phyloP scores from a whole-genome alignment of 179 eudicot genomes.

The Pouteria campechiana region DNA sequence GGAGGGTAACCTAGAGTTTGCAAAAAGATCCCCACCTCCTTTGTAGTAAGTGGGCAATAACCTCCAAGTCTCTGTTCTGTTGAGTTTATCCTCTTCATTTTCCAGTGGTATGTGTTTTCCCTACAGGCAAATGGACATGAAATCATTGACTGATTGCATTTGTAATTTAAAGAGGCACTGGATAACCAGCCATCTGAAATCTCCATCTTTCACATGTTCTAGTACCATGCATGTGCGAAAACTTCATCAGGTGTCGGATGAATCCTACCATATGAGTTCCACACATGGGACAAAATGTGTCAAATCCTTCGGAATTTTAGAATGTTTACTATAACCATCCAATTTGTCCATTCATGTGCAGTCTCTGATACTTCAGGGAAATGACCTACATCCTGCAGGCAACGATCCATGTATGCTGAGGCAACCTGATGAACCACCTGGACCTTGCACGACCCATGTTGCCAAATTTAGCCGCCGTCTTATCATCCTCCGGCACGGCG shows the following conservation, averaged over 20 bases:
- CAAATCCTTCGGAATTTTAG: no score
- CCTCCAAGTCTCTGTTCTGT: slow-evolving; percentile 74
- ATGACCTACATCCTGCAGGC: not conserved
- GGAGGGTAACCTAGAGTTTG: slow-evolving; percentile 75
- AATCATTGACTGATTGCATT: not conserved
- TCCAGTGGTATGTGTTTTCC: slow-evolving; percentile 89
- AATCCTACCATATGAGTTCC: not conserved
- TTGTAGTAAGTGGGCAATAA: slow-evolving; percentile 87
- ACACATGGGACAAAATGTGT: no score
- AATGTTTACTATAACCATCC: no score
- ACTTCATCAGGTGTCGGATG: not conserved
- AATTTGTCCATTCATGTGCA: not conserved
- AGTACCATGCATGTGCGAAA: not conserved
- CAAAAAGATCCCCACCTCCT: slow-evolving; percentile 81
- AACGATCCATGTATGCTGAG: not conserved
- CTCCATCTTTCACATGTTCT: not conserved
- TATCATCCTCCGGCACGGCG: no score
- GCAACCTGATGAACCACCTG: no score
- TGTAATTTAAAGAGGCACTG: not conserved
- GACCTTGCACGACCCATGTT: no score
- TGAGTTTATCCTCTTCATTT: slow-evolving; percentile 69
- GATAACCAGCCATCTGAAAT: no score
- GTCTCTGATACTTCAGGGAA: not conserved
- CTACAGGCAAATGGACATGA: slow-evolving; percentile 14
- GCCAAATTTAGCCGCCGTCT: no score